phyloP scores from a whole-genome alignment of 2,329 filamentous ascomycete genomes.

The Colletotrichum sp. region DNA sequence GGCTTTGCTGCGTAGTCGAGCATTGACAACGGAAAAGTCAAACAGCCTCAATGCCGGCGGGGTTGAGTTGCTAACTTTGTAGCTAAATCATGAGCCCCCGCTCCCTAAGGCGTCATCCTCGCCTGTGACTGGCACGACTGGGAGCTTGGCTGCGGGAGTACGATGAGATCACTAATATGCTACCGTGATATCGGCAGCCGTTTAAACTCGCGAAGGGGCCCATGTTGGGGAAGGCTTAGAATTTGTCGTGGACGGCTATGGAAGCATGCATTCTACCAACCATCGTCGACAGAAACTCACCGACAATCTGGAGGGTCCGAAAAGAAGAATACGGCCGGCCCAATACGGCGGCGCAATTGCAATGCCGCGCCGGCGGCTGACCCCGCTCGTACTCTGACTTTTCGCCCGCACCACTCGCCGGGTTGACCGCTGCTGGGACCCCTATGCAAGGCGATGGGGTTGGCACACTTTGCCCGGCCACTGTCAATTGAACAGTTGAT shows the following conservation, averaged over 20 bases:
- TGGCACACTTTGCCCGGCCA: not conserved
- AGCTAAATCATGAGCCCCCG: not conserved
- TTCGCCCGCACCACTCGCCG: not conserved
- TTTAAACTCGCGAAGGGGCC: not conserved
- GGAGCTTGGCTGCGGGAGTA: not conserved
- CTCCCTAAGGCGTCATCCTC: not conserved
- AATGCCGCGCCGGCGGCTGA: not conserved
- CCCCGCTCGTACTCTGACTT: conserved; percentile 4
- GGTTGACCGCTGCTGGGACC: conserved; percentile 5
- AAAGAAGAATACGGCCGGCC: not conserved
- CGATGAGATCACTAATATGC: not conserved
- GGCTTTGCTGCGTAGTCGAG: not conserved
- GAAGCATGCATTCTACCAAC: not conserved
- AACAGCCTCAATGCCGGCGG: not conserved
- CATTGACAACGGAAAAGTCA: not conserved
- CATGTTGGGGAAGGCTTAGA: not conserved
- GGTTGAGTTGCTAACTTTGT: not conserved
- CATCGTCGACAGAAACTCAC: not conserved
- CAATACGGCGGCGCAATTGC: not conserved
- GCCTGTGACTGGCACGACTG: not conserved
- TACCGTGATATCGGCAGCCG: not conserved
- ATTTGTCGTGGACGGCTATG: not conserved
- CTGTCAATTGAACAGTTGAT: not conserved
- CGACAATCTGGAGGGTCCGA: not conserved
- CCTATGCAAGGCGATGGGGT: not conserved